Evolutionary conservation across 2,329 filamentous ascomycete genomes (phyloP), one percentile per base, ranked within the genome.

Genomic region (Chlorencoelia australis): DNA sequence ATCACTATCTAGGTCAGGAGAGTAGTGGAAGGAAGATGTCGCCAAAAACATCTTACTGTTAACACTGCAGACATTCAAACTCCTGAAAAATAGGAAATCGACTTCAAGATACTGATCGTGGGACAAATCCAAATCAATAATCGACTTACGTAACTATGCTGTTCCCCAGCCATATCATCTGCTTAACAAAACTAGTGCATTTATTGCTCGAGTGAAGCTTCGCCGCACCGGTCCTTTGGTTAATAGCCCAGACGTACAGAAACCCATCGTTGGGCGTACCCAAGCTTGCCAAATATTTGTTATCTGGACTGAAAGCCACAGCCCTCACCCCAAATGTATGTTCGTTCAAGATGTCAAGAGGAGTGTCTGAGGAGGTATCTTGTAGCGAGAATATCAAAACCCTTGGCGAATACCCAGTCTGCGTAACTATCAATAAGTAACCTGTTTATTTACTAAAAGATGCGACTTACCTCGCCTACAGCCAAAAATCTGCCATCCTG

Each of bases 201-300:
- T 91, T 85, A 60, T 96, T 96, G 68, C 73, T 94, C 56, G 69
- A 89, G 72, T 79, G 70, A 21, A 96, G 66, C 49, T 71, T 86
- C 2, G 87, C 80, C 14, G 80, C 72, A 13, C 88, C 89, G 7
- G 76, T 91, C 32, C 78, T 81, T n/a, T 80, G 64, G 52, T 93
- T 87, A 47, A 95, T 74, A 48, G 70, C 76, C 88, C 89, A 96
- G 18, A 96, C 71, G 56, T 89, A 94, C 14, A 98, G 68, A 55
- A 93, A 96, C 1, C 89, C 89, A 60, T 98, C 91, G 56, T 95
- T 95, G 37, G 82, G 73, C 13, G 82, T 75, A 18, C 91, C 91
- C 9, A 98, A 68, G 14, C 87, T 94, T 2, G 91, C 91, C 21
- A 98, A 70, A 58, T 82, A 94, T 46, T 73, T 80, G 9, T 83